Evolutionary conservation across 2,329 filamentous ascomycete species (phyloP).

Genomic region (Fusarium sp.): DNA sequence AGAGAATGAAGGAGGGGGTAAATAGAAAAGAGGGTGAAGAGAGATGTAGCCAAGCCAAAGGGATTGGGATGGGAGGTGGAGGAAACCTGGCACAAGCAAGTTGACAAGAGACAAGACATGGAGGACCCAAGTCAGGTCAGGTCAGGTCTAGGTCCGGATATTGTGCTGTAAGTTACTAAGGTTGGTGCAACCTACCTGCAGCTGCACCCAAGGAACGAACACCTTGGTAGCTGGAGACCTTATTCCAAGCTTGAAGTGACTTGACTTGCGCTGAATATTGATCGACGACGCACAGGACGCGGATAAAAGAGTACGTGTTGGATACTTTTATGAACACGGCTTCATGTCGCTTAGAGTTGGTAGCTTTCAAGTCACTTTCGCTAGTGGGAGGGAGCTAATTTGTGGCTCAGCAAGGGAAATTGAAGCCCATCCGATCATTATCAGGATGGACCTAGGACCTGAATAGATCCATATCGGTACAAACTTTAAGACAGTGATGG

Average conservation of each 20-base stretch:
- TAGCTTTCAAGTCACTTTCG: slow-evolving; percentile 17
- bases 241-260: slow-evolving; percentile 28
- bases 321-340: not conserved
- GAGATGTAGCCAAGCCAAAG: slow-evolving; percentile 12
- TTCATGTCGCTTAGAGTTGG: not conserved
- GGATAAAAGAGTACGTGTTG: slow-evolving; percentile 11
- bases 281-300: slow-evolving; percentile 26
- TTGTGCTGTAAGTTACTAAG: not conserved
- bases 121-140: slow-evolving; percentile 4
- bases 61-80: slow-evolving; percentile 31
- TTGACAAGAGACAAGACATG: slow-evolving; percentile 23
- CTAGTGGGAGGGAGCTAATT: slow-evolving; percentile 31
- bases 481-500: not conserved
- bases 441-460: not conserved
- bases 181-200: slow-evolving; percentile 28
- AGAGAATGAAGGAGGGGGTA: slow-evolving; percentile 16
- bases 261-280: slow-evolving; percentile 6
- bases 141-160: not conserved
- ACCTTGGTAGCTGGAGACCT: not conserved
- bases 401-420: slow-evolving; percentile 41
- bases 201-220: slow-evolving; percentile 4
- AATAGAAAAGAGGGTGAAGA: slow-evolving; percentile 33
- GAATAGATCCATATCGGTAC: not conserved
- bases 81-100: slow-evolving; percentile 36
- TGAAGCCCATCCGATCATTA: slow-evolving; percentile 22